phyloP scores from a whole-genome alignment of 1,284 basidiomycete species.

The Cystobasidiaceae sp. region DNA sequence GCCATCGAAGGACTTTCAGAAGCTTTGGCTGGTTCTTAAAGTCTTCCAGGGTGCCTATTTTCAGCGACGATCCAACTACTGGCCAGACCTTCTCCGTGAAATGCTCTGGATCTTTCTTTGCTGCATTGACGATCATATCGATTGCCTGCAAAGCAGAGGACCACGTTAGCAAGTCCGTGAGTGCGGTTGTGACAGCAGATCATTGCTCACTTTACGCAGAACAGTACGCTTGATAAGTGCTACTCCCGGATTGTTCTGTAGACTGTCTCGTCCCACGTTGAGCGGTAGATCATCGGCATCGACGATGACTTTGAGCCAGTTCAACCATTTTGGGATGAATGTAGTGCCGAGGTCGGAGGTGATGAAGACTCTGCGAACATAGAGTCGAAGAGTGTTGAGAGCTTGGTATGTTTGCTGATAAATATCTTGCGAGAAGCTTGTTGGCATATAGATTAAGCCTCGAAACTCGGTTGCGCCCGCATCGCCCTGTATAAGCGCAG shows the following conservation, averaged over 20 bases:
- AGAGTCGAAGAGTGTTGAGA: constrained; percentile 40
- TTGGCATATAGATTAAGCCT: constrained; percentile 58
- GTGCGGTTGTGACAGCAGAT: background rate
- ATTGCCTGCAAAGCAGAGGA: constrained; percentile 57
- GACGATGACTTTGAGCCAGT: constrained; percentile 79
- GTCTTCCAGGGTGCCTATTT: constrained; percentile 77
- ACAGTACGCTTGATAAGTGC: constrained; percentile 68
- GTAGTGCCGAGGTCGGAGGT: constrained; percentile 84
- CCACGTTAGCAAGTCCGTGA: background rate
- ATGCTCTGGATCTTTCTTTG: constrained; percentile 38
- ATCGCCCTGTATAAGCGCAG: constrained; percentile 55
- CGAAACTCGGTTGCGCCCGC: constrained; percentile 77
- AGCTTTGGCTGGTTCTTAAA: constrained; percentile 65
- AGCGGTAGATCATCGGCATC: constrained; percentile 90
- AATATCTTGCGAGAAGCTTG: constrained; percentile 41
- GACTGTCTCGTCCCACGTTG: constrained; percentile 87
- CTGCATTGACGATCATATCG: constrained; percentile 65
- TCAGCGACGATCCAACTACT: constrained; percentile 62
- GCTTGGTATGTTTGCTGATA: constrained; percentile 41
- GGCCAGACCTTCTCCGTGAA: constrained; percentile 21
- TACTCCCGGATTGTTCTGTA: constrained; percentile 79
- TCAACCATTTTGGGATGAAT: constrained; percentile 78
- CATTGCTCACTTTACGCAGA: constrained; percentile 54
- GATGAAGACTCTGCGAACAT: constrained; percentile 69
- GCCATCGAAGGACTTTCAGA: constrained; percentile 65